Evolutionary conservation across 2,329 filamentous ascomycete species (phyloP), one percentile per base, ranked within the genome.

Genomic region (Chalaropsis thielavioides): DNA sequence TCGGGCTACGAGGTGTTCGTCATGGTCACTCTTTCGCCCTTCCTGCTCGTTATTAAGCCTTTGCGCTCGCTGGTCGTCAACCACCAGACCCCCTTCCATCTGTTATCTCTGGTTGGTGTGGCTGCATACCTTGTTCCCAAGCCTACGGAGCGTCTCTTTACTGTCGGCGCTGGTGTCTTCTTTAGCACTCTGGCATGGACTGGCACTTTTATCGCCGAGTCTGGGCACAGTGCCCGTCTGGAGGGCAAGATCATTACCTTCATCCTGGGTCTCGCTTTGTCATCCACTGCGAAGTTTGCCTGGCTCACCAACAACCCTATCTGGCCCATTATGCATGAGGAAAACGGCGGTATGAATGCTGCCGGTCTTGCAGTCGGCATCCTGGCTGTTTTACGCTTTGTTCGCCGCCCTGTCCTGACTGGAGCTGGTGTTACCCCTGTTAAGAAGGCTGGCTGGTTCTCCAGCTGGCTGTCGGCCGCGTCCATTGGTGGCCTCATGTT

Each of bases 241-340:
- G 92, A 99, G 75, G 83, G 86, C 7, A 89, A 89, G 71, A 83
- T 95, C 63, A 80, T 90, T 41, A 90, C 90, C 0, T 95, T 90
- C 81, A 80, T 83, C 49, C 80, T 92, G 65, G 94, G 94, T 38
- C 78, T 99, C 64, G 82, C 96, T 66, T 80, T 90, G 68, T 97
- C 92, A 1, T 90, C 87, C 67, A 82, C 95, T 63, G 85, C 90
- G 70, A 99, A 99, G 74, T 97, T 95, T 72, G 90, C 92, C 0
- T 95, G 87, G 80, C 83, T 86, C 72, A 96, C 92, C 22, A 97
- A 96, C 75, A 99, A 99, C 73, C 94, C 94, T 0, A 84, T 97
- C 68, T 99, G 94, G 94, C 92, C 94, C 0, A 88, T 94, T 68
- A 89, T 97, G 83, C 88, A 96, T 73, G 84, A 85, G 38, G 83